Base-by-base conservation (phyloP, 176 grass and related monocot genomes). In the Triticum urartu region DNA sequence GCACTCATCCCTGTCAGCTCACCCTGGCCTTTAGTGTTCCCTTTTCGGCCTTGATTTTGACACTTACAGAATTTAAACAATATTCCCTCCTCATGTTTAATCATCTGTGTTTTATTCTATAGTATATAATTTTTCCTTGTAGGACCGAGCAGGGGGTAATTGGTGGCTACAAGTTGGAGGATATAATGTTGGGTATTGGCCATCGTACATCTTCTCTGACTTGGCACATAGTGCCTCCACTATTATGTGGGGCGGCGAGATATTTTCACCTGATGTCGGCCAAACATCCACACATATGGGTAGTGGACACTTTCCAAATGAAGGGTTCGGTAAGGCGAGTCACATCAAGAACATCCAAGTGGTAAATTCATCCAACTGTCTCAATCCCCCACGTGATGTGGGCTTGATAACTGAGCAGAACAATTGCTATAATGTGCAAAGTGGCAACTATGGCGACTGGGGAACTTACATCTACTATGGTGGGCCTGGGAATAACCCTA, bases 201-300 rank as follows among this genome's bases (percentile, higher is more conserved):
- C 92, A 42, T 89, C 90, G 0, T 91, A 91, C 71, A 78, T 97
- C 80, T 97, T 97, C 77, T 92, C 90, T 36, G 86, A 92, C 76
- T 78, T 97, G 59, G 77, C 83, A 1, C 86, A 94, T 54, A 92
- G 86, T 79, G 90, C 90, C 48, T 91, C 94, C 45, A 87, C 90
- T 92, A 90, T 97, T 15, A 80, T 87, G 86, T 97, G 94, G 94
- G 92, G 90, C 1, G 88, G 90, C 5, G 94, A 97, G 79, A 90
- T 97, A 21, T 94, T 64, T 92, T 92, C 88, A 87, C 86, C 88
- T 4, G 94, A 93, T 8, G 91, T 80, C 9, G 87, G 80, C n/a
- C 94, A 97, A 90, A 97, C 94, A 32, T 80, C 88, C 22, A 97
- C 94, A 0, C 87, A 90, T 10, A 97, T 94, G 94, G 94, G 94